These are phyloP conservation scores for Eimeria acervulina DNA, from an alignment of 169 alveolate species.

Conservation along the genomic window DNA sequence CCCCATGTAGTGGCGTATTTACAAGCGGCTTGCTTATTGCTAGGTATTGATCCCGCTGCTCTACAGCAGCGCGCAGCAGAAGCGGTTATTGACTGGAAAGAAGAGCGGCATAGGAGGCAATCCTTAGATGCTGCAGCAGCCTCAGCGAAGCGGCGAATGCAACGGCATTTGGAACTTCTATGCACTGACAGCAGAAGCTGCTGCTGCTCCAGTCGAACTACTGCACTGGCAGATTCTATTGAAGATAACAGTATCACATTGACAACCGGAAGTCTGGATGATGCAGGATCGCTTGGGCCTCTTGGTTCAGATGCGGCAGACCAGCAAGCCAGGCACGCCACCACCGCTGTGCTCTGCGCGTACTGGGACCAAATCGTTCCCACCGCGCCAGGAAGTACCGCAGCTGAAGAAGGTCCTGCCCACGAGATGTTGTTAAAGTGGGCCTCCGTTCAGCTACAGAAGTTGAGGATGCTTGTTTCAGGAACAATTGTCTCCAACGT, in stretches of 20 bases:
- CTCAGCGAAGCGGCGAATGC: conserved; percentile 48
- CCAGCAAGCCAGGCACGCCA: background rate
- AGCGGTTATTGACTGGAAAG: conserved; percentile 44
- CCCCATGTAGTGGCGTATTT: conserved; percentile 43
- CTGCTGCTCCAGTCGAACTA: conserved; percentile 8
- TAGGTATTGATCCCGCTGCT: conserved; percentile 29
- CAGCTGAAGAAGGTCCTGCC: conserved; percentile 12
- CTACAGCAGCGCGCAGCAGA: conserved; percentile 48
- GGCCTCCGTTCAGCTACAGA: conserved; percentile 78
- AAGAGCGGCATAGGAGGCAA: conserved; percentile 26
- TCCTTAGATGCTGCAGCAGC: conserved; percentile 67
- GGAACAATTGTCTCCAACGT: conserved; percentile 63
- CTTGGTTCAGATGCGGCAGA: background rate
- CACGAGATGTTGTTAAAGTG: conserved; percentile 27
- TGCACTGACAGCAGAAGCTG: conserved; percentile 47
- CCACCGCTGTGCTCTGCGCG: conserved; percentile 49
- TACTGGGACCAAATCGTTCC: conserved; percentile 55
- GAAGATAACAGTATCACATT: background rate
- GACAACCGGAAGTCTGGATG: background rate
- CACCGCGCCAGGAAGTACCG: background rate
- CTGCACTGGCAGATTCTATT: background rate
- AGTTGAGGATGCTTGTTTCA: conserved; percentile 63
- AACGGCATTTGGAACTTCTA: conserved; percentile 10
- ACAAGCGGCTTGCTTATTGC: conserved; percentile 56
- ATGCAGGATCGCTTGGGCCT: background rate